phyloP scores from a whole-genome alignment of 2,329 filamentous ascomycete genomes.

The Trichoderma koningiopsis region DNA sequence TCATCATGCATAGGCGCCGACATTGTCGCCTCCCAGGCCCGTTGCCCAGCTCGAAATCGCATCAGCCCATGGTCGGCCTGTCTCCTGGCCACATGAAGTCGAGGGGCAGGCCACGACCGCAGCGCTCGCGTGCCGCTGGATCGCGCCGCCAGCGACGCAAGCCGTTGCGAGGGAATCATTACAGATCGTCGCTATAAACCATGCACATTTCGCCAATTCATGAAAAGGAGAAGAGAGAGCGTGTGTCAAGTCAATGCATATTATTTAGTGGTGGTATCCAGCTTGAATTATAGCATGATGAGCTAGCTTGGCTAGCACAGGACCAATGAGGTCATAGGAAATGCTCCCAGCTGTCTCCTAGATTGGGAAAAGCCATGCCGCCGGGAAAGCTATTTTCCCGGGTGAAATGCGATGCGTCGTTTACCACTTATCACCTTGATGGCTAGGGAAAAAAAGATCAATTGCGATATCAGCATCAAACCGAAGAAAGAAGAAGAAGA shows the following conservation, averaged over 20 bases:
- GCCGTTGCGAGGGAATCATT: constrained; percentile 37
- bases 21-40: constrained; percentile 34
- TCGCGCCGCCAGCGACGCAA: constrained; percentile 28
- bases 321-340: constrained; percentile 31
- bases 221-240: constrained; percentile 10
- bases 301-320: constrained; percentile 17
- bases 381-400: constrained; percentile 36
- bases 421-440: neutral
- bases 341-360: constrained; percentile 13
- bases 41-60: constrained; percentile 20
- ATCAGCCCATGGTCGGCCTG: constrained; percentile 5
- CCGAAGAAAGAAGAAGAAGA: neutral
- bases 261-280: neutral
- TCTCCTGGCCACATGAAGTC: neutral
- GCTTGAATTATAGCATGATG: constrained; percentile 10
- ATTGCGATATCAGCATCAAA: neutral
- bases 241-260: neutral
- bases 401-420: constrained; percentile 5
- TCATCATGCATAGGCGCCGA: constrained; percentile 38
- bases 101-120: constrained; percentile 6
- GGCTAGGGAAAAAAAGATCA: neutral
- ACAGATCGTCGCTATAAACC: constrained; percentile 16
- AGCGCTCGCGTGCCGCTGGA: constrained; percentile 20
- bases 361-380: constrained; percentile 23
- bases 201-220: constrained; percentile 7